Conservation (phyloP, 495 filamentous ascomycete species). For the Achaetomiella virescens region DNA sequence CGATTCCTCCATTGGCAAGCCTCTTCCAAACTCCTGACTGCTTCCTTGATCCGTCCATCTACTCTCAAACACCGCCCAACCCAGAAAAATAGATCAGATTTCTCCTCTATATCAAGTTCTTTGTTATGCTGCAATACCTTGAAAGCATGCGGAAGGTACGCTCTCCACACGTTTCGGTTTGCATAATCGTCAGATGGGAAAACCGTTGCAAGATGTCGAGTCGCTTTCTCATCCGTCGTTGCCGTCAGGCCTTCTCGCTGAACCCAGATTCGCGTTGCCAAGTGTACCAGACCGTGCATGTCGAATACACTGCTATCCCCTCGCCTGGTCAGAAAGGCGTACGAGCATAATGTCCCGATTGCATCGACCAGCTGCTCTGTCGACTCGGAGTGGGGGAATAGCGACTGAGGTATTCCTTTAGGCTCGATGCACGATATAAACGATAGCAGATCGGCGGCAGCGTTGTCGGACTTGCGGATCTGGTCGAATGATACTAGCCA, state of each 20-base stretch:
- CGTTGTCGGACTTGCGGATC: slow-evolving; percentile 26
- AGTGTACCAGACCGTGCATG: slow-evolving; percentile 45
- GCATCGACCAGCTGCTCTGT: slow-evolving; percentile 18
- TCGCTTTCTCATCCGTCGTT: slow-evolving; percentile 15
- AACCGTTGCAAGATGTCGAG: slow-evolving; percentile 17
- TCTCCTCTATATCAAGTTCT: slow-evolving; percentile 2
- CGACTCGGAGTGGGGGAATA: slow-evolving; percentile 18
- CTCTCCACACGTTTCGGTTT: slow-evolving; percentile 20
- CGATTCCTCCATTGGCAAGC: neutral
- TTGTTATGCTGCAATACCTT: slow-evolving; percentile 12
- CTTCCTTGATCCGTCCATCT: slow-evolving; percentile 8
- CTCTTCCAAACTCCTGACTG: neutral
- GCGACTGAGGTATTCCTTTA: slow-evolving; percentile 25
- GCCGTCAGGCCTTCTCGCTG: slow-evolving; percentile 1
- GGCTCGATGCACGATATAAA: slow-evolving; percentile 39
- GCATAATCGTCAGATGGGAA: slow-evolving; percentile 10
- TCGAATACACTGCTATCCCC: slow-evolving; percentile 16
- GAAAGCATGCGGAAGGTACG: slow-evolving; percentile 28
- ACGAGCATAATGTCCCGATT: slow-evolving; percentile 32
- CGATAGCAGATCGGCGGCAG: slow-evolving; percentile 35
- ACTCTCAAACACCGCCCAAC: slow-evolving; percentile 1
- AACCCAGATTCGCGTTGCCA: slow-evolving; percentile 37
- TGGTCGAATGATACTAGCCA: slow-evolving; percentile 48
- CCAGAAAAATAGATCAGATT: neutral
- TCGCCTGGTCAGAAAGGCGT: slow-evolving; percentile 28